Evolutionary conservation across 805 yeast genomes (phyloP).

Genomic region (Candida adriatica): DNA sequence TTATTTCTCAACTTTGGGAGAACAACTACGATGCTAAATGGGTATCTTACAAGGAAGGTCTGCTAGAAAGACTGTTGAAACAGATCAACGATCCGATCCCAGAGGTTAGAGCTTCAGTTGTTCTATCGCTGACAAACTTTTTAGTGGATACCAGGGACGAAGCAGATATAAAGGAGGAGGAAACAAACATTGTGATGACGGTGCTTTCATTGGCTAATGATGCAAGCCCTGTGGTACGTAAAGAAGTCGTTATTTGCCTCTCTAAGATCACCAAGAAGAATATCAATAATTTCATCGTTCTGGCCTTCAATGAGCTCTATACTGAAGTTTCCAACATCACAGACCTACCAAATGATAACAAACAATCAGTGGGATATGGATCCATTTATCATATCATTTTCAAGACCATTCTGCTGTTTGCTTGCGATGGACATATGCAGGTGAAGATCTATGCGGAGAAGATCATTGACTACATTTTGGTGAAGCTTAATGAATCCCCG

Average conservation of each 20-base stretch:
- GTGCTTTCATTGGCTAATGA: constrained; percentile 68
- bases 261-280: constrained; percentile 69
- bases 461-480: constrained; percentile 66
- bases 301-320: constrained; percentile 70
- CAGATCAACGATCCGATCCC: constrained; percentile 86
- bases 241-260: constrained; percentile 74
- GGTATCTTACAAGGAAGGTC: constrained; percentile 59
- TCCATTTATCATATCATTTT: constrained; percentile 80
- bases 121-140: constrained; percentile 66
- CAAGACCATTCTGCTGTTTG: constrained; percentile 72
- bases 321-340: constrained; percentile 36
- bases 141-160: constrained; percentile 42
- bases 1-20: constrained; percentile 71
- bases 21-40: constrained; percentile 69
- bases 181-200: constrained; percentile 60
- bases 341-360: constrained; percentile 27
- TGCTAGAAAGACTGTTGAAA: constrained; percentile 45
- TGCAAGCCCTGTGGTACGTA: constrained; percentile 83
- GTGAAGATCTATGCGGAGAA: constrained; percentile 66
- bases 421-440: constrained; percentile 86
- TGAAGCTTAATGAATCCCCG: constrained; percentile 46
- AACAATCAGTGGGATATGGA: constrained; percentile 77
- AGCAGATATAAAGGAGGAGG: constrained; percentile 55
- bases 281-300: constrained; percentile 68
- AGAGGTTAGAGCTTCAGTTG: constrained; percentile 83